phyloP scores from a whole-genome alignment of 352 stramenopile species.

The Globisporangium orthogonon region DNA sequence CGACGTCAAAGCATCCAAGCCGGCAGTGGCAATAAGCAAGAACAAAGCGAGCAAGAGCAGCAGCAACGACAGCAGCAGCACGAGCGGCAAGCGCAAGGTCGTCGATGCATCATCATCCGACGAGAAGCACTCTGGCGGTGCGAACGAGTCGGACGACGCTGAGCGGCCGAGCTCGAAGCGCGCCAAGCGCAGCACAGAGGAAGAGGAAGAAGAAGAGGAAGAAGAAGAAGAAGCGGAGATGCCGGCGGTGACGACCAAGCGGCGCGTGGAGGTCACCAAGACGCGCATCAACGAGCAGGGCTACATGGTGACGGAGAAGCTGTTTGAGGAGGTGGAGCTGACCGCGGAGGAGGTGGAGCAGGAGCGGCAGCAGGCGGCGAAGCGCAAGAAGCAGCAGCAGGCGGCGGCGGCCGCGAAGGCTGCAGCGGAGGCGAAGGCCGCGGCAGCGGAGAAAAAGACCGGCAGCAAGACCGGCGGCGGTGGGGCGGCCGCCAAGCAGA shows the following conservation, averaged over 20 bases:
- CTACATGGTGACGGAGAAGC: slow-evolving; percentile 84
- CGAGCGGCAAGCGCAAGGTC: slow-evolving; percentile 35
- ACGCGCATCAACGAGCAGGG: slow-evolving; percentile 74
- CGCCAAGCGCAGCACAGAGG: slow-evolving; percentile 9
- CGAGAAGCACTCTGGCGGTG: slow-evolving; percentile 4
- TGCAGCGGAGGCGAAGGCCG: slow-evolving; percentile 41
- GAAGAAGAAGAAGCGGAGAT: slow-evolving; percentile 10
- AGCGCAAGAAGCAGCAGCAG: slow-evolving; percentile 49
- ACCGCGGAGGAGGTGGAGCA: slow-evolving; percentile 47
- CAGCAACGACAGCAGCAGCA: neutral
- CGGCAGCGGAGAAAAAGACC: slow-evolving; percentile 31
- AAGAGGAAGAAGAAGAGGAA: slow-evolving; percentile 12
- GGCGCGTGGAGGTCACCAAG: slow-evolving; percentile 55
- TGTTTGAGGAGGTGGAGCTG: slow-evolving; percentile 63
- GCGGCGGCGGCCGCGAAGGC: slow-evolving; percentile 27
- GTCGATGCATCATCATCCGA: slow-evolving; percentile 29
- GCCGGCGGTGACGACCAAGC: slow-evolving; percentile 28
- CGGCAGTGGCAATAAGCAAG: slow-evolving; percentile 3
- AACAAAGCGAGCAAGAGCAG: neutral
- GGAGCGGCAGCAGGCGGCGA: slow-evolving; percentile 36
- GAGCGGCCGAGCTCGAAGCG: slow-evolving; percentile 8
- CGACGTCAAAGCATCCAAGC: neutral
- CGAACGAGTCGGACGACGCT: slow-evolving; percentile 5
- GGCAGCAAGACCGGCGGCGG: slow-evolving; percentile 1
- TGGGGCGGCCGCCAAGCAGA: slow-evolving; percentile 48